Percentiles rank a stretch among this genome's conserved stretches.
Evolutionary conservation across 2,329 filamentous ascomycete genomes (phyloP).

Genomic region (Tolypocladium nubicola): DNA sequence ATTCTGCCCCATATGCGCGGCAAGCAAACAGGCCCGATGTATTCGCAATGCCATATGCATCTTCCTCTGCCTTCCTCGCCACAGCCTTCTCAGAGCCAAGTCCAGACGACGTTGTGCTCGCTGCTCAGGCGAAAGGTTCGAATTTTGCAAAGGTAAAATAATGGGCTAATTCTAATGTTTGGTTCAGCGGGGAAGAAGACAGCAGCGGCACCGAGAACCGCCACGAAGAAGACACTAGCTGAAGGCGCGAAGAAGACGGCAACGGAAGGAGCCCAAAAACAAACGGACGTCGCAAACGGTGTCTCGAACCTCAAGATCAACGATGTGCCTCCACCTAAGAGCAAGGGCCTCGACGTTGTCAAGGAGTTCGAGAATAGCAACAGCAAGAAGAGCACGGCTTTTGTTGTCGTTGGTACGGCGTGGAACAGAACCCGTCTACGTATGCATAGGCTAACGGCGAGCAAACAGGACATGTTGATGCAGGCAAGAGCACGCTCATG

Average conservation of each 20-base stretch:
- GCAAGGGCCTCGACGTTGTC: conserved; percentile 76
- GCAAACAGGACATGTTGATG: conserved; percentile 76
- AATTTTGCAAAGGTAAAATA: conserved; percentile 39
- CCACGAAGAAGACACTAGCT: conserved; percentile 23
- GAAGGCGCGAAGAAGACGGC: conserved; percentile 11
- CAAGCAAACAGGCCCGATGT: conserved; percentile 18
- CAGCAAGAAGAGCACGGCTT: conserved; percentile 73
- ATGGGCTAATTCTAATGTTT: conserved; percentile 42
- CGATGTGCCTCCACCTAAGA: conserved; percentile 48
- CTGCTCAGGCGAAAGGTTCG: conserved; percentile 86
- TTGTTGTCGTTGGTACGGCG: conserved; percentile 76
- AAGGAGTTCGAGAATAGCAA: conserved; percentile 67
- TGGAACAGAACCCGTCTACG: too few relatives aligned
- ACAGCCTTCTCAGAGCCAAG: conserved; percentile 75
- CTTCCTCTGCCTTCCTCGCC: conserved; percentile 36
- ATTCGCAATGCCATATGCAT: conserved; percentile 38
- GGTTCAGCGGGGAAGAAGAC: conserved; percentile 42
- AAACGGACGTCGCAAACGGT: conserved; percentile 15
- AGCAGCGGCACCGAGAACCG: conserved; percentile 23
- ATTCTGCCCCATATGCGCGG: conserved; percentile 22
- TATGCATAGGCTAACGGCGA: not conserved
- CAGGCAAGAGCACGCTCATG: conserved; percentile 97
- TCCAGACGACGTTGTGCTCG: conserved; percentile 80
- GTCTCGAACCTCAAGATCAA: conserved; percentile 29
- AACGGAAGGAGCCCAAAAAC: conserved; percentile 9